These are phyloP conservation scores for Dendrocalamus latiflorus DNA, from an alignment of 202 grass and related monocot genomes.

Conservation along the genomic window DNA sequence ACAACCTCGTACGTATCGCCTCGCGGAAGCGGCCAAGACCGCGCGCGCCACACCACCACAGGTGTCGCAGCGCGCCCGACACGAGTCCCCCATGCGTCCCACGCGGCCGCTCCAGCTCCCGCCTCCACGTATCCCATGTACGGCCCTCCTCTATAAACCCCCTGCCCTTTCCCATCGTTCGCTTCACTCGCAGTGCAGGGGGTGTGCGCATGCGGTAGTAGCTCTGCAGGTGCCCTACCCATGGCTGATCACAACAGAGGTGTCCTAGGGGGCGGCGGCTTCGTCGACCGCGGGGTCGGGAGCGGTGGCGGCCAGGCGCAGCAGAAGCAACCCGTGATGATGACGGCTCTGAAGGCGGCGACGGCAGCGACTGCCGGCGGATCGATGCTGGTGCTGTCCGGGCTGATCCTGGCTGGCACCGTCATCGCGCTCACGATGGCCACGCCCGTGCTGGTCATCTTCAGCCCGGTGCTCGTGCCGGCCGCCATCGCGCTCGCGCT, in stretches of 20 bases:
- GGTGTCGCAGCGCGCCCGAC: conserved; percentile 39
- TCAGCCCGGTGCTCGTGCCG: conserved; percentile 88
- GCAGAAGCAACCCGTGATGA: conserved; percentile 52
- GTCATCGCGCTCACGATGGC: conserved; percentile 68
- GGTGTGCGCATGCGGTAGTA: not conserved
- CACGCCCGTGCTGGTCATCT: conserved; percentile 81
- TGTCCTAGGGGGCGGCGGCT: too few species aligned
- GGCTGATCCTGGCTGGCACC: conserved; percentile 53
- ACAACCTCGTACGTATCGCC: conserved; percentile 60
- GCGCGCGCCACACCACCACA: conserved; percentile 23
- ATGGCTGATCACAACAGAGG: conserved; percentile 46
- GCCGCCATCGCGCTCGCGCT: conserved; percentile 55
- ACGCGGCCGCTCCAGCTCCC: conserved; percentile 24
- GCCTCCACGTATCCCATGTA: conserved; percentile 28
- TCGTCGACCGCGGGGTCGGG: not conserved
- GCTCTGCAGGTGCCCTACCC: not conserved
- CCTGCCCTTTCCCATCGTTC: not conserved
- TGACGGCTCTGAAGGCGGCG: conserved; percentile 54
- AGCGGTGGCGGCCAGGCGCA: not conserved
- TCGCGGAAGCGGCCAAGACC: not conserved
- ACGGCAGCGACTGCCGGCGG: conserved; percentile 57
- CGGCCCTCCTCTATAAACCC: conserved; percentile 25
- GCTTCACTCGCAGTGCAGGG: too few species aligned
- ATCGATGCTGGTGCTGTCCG: conserved; percentile 75
- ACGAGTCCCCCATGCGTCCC: conserved; percentile 38